These are phyloP conservation scores for Kregervanrija fluxuum DNA, from an alignment of 805 yeast genomes.

Conservation along the genomic window DNA sequence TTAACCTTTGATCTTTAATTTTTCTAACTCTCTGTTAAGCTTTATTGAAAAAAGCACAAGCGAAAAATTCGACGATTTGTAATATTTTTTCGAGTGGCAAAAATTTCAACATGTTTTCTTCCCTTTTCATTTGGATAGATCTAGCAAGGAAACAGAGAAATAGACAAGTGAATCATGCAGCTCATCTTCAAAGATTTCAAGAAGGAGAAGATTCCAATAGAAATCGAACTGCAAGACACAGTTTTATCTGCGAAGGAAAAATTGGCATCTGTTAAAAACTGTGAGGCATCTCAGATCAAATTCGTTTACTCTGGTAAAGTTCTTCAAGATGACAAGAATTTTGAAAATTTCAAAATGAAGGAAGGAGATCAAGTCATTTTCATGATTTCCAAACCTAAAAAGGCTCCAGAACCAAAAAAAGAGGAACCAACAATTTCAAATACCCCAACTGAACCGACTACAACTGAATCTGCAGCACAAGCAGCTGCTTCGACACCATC, in stretches of 20 bases:
- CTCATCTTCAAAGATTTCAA: constrained; percentile 85
- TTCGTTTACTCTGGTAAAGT: constrained; percentile 89
- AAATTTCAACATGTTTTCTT: not conserved
- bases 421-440: constrained; percentile 7
- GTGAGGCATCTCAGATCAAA: constrained; percentile 70
- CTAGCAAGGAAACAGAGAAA: not conserved
- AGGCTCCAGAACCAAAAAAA: constrained; percentile 23
- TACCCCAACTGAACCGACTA: constrained; percentile 10
- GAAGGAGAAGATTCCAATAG: constrained; percentile 79
- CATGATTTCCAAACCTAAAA: constrained; percentile 66
- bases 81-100: not conserved
- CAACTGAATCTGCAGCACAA: constrained; percentile 20
- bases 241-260: constrained; percentile 66
- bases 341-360: constrained; percentile 68
- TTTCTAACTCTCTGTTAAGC: too few species aligned
- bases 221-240: constrained; percentile 60
- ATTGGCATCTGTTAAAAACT: constrained; percentile 59
- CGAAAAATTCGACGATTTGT: too few species aligned
- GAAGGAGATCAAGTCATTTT: constrained; percentile 85
- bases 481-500: constrained; percentile 5
- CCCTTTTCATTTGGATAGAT: too few species aligned
- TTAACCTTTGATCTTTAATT: too few species aligned
- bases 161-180: constrained; percentile 44
- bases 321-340: constrained; percentile 71
- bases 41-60: too few species aligned